Evolutionary conservation across 345 rosid species (phyloP).

Genomic region (Camelina hispida): DNA sequence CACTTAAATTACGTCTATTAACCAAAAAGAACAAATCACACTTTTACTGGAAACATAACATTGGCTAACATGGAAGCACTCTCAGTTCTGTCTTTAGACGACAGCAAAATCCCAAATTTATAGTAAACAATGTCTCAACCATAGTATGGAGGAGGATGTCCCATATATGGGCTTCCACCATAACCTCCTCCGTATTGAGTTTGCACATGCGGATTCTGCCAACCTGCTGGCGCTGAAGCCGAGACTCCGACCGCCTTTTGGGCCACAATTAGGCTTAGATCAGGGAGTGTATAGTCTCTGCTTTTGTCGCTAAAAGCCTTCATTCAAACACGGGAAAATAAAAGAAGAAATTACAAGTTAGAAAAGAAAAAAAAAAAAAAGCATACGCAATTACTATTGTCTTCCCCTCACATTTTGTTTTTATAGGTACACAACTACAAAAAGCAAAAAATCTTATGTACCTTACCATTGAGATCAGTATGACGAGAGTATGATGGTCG

Average conservation of each 20-base stretch:
- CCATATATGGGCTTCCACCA: too few species aligned
- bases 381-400: constrained; percentile 46
- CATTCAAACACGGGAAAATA: constrained; percentile 22
- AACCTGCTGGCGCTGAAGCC: too few species aligned
- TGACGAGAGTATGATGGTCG: constrained; percentile 99
- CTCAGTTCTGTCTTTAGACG: constrained; percentile 25
- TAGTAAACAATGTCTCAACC: background rate
- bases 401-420: constrained; percentile 24
- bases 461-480: constrained; percentile 99
- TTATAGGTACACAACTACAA: constrained; percentile 40
- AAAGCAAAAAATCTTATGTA: constrained; percentile 68
- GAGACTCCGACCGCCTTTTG: too few species aligned
- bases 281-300: constrained; percentile 88
- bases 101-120: constrained; percentile 14
- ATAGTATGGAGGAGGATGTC: too few species aligned
- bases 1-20: too few species aligned
- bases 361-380: constrained; percentile 49
- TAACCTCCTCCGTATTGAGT: too few species aligned
- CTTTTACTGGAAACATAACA: constrained; percentile 33
- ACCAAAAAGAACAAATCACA: constrained; percentile 27
- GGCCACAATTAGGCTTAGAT: too few species aligned
- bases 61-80: constrained; percentile 28
- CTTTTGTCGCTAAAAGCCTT: constrained; percentile 95
- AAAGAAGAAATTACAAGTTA: constrained; percentile 18
- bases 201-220: too few species aligned